Percentiles rank a stretch among this genome's conserved stretches.
Evolutionary conservation across 345 rosid species (phyloP).

Genomic region (Cardiospermum halicacabum): DNA sequence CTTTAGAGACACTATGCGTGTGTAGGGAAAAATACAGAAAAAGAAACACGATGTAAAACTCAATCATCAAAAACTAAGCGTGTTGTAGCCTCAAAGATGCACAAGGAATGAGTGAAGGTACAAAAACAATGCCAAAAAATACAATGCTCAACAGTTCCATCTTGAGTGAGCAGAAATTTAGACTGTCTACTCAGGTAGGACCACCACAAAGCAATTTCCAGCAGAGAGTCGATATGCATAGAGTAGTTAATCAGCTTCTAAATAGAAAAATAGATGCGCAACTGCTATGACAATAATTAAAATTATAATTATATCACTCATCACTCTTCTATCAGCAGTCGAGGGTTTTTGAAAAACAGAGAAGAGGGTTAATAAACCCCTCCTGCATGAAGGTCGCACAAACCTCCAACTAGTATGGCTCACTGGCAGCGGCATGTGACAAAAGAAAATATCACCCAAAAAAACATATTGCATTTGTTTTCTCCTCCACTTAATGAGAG

Average conservation of each 20-base stretch:
- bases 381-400: not conserved
- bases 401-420: not conserved
- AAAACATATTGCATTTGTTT: not conserved
- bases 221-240: not conserved
- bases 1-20: not conserved
- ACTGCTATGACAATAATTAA: not conserved
- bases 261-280: not conserved
- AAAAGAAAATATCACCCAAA: conserved; percentile 7
- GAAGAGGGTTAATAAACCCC: not conserved
- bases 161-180: conserved; percentile 1
- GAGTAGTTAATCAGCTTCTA: not conserved
- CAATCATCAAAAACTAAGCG: not conserved
- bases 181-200: not conserved
- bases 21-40: not conserved
- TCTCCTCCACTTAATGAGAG: not conserved
- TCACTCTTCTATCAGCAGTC: not conserved
- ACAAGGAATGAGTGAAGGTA: not conserved
- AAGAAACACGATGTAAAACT: not conserved
- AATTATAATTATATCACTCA: not conserved
- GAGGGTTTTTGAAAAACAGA: not conserved
- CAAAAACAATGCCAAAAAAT: not conserved
- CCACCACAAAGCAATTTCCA: not conserved
- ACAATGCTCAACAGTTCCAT: not conserved
- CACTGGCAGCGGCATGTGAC: not conserved
- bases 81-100: not conserved